A percentile compares a stretch with the other conserved stretches of the same genome.
Conservation (phyloP, 2,329 filamentous ascomycete genomes). For the Plectosphaerella plurivora region DNA sequence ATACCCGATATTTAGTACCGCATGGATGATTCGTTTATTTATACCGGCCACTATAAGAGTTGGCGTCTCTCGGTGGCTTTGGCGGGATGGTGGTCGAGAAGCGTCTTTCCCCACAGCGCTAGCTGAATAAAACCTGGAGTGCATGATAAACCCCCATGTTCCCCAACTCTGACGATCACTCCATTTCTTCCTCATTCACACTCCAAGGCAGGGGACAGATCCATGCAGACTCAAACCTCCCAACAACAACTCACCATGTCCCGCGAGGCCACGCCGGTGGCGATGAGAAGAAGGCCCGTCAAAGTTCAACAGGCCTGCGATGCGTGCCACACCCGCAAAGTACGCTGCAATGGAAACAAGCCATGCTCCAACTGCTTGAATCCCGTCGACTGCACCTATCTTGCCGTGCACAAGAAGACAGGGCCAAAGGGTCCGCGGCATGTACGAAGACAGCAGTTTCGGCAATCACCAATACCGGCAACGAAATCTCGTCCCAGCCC, state of each 20-base stretch:
- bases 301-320: conserved; percentile 24
- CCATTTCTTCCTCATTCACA: too few relatives aligned
- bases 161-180: too few relatives aligned
- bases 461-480: neutral
- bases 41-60: too few relatives aligned
- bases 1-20: too few relatives aligned
- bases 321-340: conserved; percentile 20
- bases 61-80: too few relatives aligned
- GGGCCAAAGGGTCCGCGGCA: conserved; percentile 14
- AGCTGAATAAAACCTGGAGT: too few relatives aligned
- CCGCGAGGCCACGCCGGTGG: neutral
- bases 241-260: neutral
- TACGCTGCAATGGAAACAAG: conserved; percentile 20
- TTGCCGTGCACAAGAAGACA: conserved; percentile 25
- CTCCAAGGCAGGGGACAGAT: too few relatives aligned
- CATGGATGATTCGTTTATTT: too few relatives aligned
- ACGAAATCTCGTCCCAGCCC: neutral
- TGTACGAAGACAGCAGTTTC: neutral
- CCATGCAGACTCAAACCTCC: too few relatives aligned
- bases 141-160: too few relatives aligned
- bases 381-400: conserved; percentile 18
- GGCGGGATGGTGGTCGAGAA: too few relatives aligned
- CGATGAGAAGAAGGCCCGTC: neutral
- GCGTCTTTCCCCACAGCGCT: too few relatives aligned
- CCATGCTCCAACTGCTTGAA: conserved; percentile 21